These are phyloP conservation scores for Phytophthora rubi DNA, from an alignment of 352 stramenopile genomes.

Conservation along the genomic window DNA sequence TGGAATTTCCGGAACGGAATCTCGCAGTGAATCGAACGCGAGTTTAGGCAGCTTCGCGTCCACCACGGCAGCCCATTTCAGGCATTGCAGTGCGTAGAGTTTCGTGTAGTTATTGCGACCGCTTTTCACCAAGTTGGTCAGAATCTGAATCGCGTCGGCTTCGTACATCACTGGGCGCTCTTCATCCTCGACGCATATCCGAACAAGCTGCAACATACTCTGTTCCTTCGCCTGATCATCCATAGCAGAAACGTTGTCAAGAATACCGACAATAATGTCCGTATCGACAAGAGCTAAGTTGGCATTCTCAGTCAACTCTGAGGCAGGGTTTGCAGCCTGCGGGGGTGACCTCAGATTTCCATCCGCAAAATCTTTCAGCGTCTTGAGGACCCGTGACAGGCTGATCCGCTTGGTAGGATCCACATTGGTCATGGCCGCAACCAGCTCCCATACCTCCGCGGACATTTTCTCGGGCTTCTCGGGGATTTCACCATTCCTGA, in stretches of 20 bases:
- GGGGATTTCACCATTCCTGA: constrained; percentile 25
- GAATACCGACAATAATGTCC: constrained; percentile 5
- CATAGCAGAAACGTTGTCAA: constrained; percentile 3
- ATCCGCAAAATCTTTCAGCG: constrained; percentile 3
- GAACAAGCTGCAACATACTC: constrained; percentile 1
- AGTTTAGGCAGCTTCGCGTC: constrained; percentile 3
- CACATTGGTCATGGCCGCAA: constrained; percentile 25
- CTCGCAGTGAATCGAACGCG: constrained; percentile 6
- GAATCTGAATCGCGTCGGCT: neutral
- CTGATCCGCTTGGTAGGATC: constrained; percentile 17
- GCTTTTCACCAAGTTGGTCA: constrained; percentile 6
- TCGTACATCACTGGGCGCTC: constrained; percentile 11
- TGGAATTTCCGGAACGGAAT: neutral
- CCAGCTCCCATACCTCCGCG: constrained; percentile 23
- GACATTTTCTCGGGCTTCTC: constrained; percentile 15
- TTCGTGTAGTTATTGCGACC: neutral
- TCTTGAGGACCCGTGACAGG: neutral
- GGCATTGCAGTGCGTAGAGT: constrained; percentile 11
- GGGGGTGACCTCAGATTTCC: neutral
- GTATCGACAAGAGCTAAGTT: neutral
- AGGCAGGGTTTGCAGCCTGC: neutral
- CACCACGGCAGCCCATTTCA: constrained; percentile 5
- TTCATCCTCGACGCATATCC: constrained; percentile 1
- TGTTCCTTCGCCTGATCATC: constrained; percentile 3
- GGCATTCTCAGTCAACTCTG: neutral